A percentile compares a stretch with the other conserved stretches of the same genome.
These are phyloP conservation scores for Pouteria campechiana DNA, from an alignment of 179 eudicot species.

Conservation along the genomic window DNA sequence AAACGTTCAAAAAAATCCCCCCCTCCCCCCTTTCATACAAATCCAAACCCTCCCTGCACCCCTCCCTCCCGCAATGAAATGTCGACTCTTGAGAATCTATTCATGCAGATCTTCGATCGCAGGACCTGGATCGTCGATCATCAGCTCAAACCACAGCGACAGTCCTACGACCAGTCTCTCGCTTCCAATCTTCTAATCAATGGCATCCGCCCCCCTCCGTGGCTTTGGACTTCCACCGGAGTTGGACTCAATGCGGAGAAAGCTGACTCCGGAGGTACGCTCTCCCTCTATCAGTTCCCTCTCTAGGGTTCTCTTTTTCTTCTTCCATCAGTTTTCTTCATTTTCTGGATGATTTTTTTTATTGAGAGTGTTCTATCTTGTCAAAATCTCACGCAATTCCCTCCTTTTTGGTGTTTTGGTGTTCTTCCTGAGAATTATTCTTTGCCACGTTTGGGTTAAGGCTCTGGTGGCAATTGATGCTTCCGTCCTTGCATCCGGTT, in stretches of 20 bases:
- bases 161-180: conserved; percentile 51
- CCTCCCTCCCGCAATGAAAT: too few species aligned
- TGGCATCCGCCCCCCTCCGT: conserved; percentile 65
- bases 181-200: conserved; percentile 63
- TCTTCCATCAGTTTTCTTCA: background rate
- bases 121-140: conserved; percentile 46
- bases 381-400: too few species aligned
- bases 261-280: conserved; percentile 41
- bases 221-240: conserved; percentile 46
- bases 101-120: conserved; percentile 66
- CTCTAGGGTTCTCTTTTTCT: background rate
- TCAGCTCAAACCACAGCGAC: conserved; percentile 53
- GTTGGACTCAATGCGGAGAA: too few species aligned
- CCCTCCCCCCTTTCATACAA: too few species aligned
- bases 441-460: too few species aligned
- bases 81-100: conserved; percentile 69
- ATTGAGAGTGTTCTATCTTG: too few species aligned
- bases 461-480: too few species aligned
- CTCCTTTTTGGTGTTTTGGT: too few species aligned
- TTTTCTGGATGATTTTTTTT: background rate
- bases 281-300: background rate
- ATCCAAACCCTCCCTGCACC: too few species aligned
- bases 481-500: too few species aligned
- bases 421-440: too few species aligned
- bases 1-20: too few species aligned